Evolutionary conservation across 129 eudicot species (phyloP), one percentile per base, ranked within the genome.

Genomic region (Lactuca sativa): DNA sequence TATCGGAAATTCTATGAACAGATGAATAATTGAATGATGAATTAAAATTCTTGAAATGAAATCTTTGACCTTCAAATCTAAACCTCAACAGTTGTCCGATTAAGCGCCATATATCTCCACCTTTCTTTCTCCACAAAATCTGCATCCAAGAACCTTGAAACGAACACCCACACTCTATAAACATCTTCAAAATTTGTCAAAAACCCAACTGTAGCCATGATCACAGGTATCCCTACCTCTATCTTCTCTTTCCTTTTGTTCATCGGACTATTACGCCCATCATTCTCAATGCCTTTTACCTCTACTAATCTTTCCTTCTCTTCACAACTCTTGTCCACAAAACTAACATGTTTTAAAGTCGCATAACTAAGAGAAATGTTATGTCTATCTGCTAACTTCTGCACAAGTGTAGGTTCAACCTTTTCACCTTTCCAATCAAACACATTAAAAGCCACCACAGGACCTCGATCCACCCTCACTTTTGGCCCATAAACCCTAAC

Each of bases 111-210:
- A 69, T 92, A 92, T 62, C 96, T 87, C 98, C 98, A 89, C 37
- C 89, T 70, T 67, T 92, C 98, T 77, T 89, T 92, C 89, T 92
- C 96, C 60, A 89, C 96, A 77, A 82, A 89, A 82, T 89, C 98
- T 7, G 98, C 96, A 89, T 93, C 96, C 80, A 89, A 67, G 72
- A 89, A 93, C 63, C 82, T 65, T 2, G 98, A 72, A 56, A 82
- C 85, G 49, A 93, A 93, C 30, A 53, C 77, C 98, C 98, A 89
- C n/a, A 89, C 44, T 63, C 74, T 83, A 51, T 86, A 85, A 74
- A 80, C 74, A 64, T 93, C 98, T 41, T 89, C 95, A 72, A 89
- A 89, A 73, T 87, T 86, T 14, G 82, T 85, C 81, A 93, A 61
- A 62, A 83, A 86, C 8, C 95, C 88, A 14, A 93, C 9, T n/a